Base-by-base conservation (phyloP, 371 early-diverging fungal genomes). In the Encephalitozoon hellem region DNA sequence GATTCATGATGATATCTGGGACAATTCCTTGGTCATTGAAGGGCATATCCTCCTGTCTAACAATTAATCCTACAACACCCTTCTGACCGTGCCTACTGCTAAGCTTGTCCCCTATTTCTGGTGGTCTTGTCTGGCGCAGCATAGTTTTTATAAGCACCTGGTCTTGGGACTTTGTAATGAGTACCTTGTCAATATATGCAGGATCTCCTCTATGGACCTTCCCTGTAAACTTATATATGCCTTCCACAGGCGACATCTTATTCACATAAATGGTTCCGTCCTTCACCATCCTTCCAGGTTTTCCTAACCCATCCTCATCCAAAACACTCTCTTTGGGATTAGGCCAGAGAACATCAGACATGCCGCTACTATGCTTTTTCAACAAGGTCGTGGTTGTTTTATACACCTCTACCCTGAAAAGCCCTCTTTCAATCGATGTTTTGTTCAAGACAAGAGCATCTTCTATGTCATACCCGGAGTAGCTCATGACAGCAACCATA, bases 1-100 rank as follows among this genome's bases (percentile, higher is more conserved):
- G 99, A 87, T 98, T 99, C 96, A 99, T 97, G 85, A 99, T 94
- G 65, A 99, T 91, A 84, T 98, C 98, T 1, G 98, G 98, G 30
- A 87, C 87, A 18, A 96, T 88, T 51, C 98, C 99, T 42, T 88
- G 82, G 82, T 95, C 96, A n/a, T 90, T 88, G 86, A 98, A 99
- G 21, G 99, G 99, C 93, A 99, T 91, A 84, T 99, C 97, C 82
- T 92, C 94, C 77, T 93, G 93, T 70, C 90, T 89, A 38, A 94
- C 95, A 83, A 95, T 93, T 69, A 94, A 89, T 64, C 96, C 98
- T 79, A 93, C 92, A 15, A 96, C 95, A 77, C 98, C 99, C 84
- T 99, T 99, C 81, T 99, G 97, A 42, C 98, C 99, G 89, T 97
- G 97, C 74, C 99, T 90, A 55, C 94, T 94, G 25, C 95, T 93